A percentile compares a stretch with the other conserved stretches of the same genome.
Evolutionary conservation across 2,329 filamentous ascomycete species (phyloP).

Genomic region (Hypoxylon sp.): DNA sequence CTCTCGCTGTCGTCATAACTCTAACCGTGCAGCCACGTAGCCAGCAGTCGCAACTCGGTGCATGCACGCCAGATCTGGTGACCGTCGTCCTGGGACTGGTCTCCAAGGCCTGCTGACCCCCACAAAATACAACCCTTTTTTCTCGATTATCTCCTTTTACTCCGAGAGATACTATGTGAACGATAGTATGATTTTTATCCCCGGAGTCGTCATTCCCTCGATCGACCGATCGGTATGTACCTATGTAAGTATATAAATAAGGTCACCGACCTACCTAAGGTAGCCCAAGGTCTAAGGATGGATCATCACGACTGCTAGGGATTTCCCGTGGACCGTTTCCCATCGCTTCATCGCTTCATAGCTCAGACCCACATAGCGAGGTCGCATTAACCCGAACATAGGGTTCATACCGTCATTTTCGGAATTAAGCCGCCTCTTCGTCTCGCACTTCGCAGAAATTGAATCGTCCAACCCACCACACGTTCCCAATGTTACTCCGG

Average conservation of each 20-base stretch:
- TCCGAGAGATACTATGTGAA: not conserved
- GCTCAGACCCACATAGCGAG: not conserved
- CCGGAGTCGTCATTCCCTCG: conserved; percentile 5
- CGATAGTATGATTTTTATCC: not conserved
- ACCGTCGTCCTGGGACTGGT: conserved; percentile 40
- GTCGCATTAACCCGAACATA: not conserved
- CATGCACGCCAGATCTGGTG: conserved; percentile 43
- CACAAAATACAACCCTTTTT: conserved; percentile 32
- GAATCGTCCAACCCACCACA: not conserved
- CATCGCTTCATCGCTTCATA: not conserved
- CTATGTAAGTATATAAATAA: too few relatives aligned
- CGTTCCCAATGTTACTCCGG: conserved; percentile 1
- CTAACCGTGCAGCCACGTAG: conserved; percentile 34
- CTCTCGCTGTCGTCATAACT: conserved; percentile 42
- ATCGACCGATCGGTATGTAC: not conserved
- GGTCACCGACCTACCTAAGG: too few relatives aligned
- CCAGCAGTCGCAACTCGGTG: conserved; percentile 1
- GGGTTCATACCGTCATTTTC: not conserved
- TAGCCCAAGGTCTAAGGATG: too few relatives aligned
- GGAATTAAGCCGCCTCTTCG: not conserved
- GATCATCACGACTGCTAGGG: not conserved
- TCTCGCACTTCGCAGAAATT: not conserved
- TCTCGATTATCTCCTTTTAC: conserved; percentile 1
- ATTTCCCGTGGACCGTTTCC: not conserved
- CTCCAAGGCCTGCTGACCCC: conserved; percentile 33